Evolutionary conservation across 75 land plant species (phyloP).

Genomic region (Selaginella moellendorffii): DNA sequence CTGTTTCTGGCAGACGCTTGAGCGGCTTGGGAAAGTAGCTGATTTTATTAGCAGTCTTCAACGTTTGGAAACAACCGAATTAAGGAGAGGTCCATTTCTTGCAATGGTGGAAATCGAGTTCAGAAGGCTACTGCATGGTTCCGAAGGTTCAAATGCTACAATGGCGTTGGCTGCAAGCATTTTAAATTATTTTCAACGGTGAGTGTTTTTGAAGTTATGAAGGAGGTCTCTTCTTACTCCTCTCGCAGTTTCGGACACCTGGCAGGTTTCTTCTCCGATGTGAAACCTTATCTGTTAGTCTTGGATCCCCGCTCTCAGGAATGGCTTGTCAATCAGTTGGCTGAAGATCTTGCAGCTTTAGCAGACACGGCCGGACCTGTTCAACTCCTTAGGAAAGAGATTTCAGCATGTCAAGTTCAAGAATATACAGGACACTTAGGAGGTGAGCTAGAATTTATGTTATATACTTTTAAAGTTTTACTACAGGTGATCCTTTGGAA

Average conservation of each 20-base stretch:
- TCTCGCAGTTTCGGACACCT: conserved; percentile 76
- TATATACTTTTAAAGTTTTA: too few species aligned
- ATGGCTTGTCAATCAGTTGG: conserved; percentile 11
- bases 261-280: conserved; percentile 68
- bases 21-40: conserved; percentile 35
- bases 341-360: conserved; percentile 4
- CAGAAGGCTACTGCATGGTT: conserved; percentile 17
- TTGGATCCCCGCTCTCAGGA: conserved; percentile 8
- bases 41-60: conserved; percentile 39
- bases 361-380: conserved; percentile 15
- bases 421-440: conserved; percentile 37
- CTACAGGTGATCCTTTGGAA: too few species aligned
- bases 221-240: neutral
- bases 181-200: conserved; percentile 55
- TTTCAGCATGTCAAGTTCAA: conserved; percentile 50
- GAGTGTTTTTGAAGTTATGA: neutral
- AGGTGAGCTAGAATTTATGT: neutral
- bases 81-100: conserved; percentile 56
- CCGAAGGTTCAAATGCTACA: conserved; percentile 32
- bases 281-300: conserved; percentile 33
- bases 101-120: conserved; percentile 58
- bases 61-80: conserved; percentile 20
- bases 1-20: conserved; percentile 1
- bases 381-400: conserved; percentile 37
- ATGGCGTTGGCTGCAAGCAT: conserved; percentile 31